phyloP scores from a whole-genome alignment of 495 filamentous ascomycete genomes.

The Penicillium nucicola region DNA sequence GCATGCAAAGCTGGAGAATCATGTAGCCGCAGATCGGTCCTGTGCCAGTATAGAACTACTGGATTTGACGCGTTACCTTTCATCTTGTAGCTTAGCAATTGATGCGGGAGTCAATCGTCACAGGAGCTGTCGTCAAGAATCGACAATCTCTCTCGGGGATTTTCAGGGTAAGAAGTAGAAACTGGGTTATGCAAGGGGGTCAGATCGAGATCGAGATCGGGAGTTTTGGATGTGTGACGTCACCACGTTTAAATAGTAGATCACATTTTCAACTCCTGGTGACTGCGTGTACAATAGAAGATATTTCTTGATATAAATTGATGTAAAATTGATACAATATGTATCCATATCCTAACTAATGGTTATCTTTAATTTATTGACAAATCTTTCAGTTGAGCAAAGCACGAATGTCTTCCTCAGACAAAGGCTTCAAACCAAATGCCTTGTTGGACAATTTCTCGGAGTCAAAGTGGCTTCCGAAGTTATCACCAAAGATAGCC shows the following conservation, averaged over 20 bases:
- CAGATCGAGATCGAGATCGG: too few species aligned
- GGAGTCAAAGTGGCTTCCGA: slow-evolving; percentile 32
- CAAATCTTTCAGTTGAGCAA: not conserved
- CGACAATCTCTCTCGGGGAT: too few species aligned
- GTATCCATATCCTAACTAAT: too few species aligned
- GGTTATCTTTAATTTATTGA: not conserved
- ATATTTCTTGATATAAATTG: too few species aligned
- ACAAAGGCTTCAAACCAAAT: slow-evolving; percentile 33
- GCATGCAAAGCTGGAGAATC: slow-evolving; percentile 66
- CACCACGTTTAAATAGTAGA: too few species aligned
- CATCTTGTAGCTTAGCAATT: not conserved
- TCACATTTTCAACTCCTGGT: too few species aligned
- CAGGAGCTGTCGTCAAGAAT: too few species aligned
- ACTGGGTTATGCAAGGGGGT: too few species aligned
- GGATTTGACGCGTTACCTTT: slow-evolving; percentile 19
- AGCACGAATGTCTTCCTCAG: slow-evolving; percentile 21
- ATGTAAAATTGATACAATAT: too few species aligned
- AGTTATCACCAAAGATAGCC: slow-evolving; percentile 42
- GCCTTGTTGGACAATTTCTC: slow-evolving; percentile 32
- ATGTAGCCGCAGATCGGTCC: slow-evolving; percentile 69
- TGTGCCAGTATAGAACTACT: slow-evolving; percentile 72
- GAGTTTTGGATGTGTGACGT: too few species aligned
- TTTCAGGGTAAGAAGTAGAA: too few species aligned
- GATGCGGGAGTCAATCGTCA: not conserved
- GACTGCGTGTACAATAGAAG: too few species aligned